These are phyloP conservation scores for Cicer bijugum DNA, from an alignment of 306 rosid genomes.

Conservation along the genomic window DNA sequence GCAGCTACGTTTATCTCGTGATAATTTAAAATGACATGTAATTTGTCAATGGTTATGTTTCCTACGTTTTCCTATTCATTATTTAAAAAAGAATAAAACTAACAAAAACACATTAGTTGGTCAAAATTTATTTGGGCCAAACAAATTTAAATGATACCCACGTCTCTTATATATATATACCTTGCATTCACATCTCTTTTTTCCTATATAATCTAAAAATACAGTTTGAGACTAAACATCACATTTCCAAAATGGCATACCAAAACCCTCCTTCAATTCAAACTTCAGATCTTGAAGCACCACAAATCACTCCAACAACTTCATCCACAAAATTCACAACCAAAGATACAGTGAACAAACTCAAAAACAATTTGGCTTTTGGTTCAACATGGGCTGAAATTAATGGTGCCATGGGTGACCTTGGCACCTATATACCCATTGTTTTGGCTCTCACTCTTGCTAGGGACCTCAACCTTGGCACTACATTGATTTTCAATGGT, in stretches of 20 bases:
- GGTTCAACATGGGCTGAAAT: slow-evolving; percentile 46
- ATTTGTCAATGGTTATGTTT: background rate
- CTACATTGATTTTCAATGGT: slow-evolving; percentile 31
- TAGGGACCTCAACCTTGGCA: slow-evolving; percentile 40
- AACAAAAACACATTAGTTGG: too few species aligned
- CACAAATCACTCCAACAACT: slow-evolving; percentile 4
- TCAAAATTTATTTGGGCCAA: too few species aligned
- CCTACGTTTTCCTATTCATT: background rate
- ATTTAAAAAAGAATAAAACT: background rate
- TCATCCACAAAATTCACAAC: background rate
- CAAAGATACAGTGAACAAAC: slow-evolving; percentile 18
- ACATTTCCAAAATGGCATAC: slow-evolving; percentile 23
- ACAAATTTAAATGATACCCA: too few species aligned
- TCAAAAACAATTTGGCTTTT: slow-evolving; percentile 36
- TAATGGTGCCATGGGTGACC: slow-evolving; percentile 50
- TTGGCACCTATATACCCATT: slow-evolving; percentile 46
- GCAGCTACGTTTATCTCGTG: background rate
- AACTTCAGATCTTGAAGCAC: slow-evolving; percentile 42
- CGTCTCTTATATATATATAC: too few species aligned
- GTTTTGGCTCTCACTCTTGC: slow-evolving; percentile 43
- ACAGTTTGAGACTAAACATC: background rate
- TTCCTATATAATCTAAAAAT: background rate
- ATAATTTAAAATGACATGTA: background rate
- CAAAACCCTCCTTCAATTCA: slow-evolving; percentile 33
- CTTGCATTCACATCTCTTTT: too few species aligned